These are phyloP conservation scores for Sphagnurus paluster DNA, from an alignment of 1,284 basidiomycete genomes.

Conservation along the genomic window DNA sequence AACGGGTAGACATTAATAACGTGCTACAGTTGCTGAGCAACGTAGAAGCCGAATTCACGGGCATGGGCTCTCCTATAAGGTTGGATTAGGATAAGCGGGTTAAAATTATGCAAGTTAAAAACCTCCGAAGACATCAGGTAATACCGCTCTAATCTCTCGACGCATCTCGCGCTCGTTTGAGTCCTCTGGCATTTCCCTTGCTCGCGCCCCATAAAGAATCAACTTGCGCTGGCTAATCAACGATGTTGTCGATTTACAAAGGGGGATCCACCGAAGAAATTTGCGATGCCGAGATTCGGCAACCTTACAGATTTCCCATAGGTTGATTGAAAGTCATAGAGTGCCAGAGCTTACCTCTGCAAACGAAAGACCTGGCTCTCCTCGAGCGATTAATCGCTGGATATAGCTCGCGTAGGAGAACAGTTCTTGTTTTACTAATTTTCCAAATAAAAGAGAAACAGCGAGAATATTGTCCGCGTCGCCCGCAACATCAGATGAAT, in stretches of 20 bases:
- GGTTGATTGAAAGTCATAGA: constrained; percentile 5
- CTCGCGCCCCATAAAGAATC: constrained; percentile 64
- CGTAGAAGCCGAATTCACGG: constrained; percentile 36
- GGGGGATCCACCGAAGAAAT: constrained; percentile 68
- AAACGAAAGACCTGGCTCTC: constrained; percentile 61
- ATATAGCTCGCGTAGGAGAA: constrained; percentile 88
- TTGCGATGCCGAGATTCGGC: constrained; percentile 60
- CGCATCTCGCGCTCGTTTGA: constrained; percentile 65
- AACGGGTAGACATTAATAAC: constrained; percentile 57
- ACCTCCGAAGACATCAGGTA: constrained; percentile 74
- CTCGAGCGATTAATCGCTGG: constrained; percentile 81
- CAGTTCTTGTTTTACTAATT: constrained; percentile 71
- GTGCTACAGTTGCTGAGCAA: constrained; percentile 45
- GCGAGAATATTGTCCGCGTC: constrained; percentile 58
- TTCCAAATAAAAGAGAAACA: constrained; percentile 77
- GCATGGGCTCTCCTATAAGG: constrained; percentile 29
- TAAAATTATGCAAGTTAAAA: background rate
- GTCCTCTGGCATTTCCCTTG: constrained; percentile 69
- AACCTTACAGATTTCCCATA: constrained; percentile 33
- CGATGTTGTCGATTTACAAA: constrained; percentile 56
- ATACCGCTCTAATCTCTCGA: constrained; percentile 59
- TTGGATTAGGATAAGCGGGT: background rate
- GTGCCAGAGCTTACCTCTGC: constrained; percentile 42
- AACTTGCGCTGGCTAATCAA: constrained; percentile 66
- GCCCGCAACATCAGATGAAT: constrained; percentile 62